Evolutionary conservation across 768 basidiomycete species (phyloP), one percentile per base, ranked within the genome.

Genomic region (Suillus occidentalis): DNA sequence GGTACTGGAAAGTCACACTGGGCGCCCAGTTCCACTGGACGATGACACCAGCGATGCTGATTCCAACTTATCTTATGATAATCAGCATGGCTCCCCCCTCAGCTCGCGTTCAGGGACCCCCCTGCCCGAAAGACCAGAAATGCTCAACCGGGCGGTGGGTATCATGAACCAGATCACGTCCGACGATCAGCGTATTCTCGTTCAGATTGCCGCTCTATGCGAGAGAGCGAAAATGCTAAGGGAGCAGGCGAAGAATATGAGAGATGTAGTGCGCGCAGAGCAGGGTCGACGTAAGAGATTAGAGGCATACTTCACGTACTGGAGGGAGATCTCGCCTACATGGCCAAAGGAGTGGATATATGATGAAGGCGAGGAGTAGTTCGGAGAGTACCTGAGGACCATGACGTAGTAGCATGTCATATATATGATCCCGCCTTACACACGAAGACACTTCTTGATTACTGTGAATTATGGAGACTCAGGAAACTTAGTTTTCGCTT

Each of bases 91-190:
- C 4, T 73, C 74, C 22, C 73, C 69, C 13, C 6, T 69, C n/a
- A 74, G 69, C 10, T 74, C 69, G 36, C 67, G 70, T 6, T 42
- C 64, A 6, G 65, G 67, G 7, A 77, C 71, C 9, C 74, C 74
- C n/a, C 65, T 53, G 2, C 45, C 60, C 1, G 64, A 71, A 25
- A 64, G 65, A 10, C 60, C 68, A 14, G 47, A 63, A 9, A 61
- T 73, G 36, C 67, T 77, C 14, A 31, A 68, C 7, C 71, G 67
- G 9, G 66, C 66, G 25, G 75, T 75, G 42, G 45, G 18, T 7
- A 70, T 77, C 57, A 77, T 77, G 71, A 67, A 55, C 43, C 63
- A 69, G 10, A 69, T 76, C 28, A 69, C 75, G 28, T 47, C 20
- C 0, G 57, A 68, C 13, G 73, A 76, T 42, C 49, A 61, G 2